Base-by-base conservation (phyloP, 2,329 filamentous ascomycete genomes). In the Penicillium brasilianum region DNA sequence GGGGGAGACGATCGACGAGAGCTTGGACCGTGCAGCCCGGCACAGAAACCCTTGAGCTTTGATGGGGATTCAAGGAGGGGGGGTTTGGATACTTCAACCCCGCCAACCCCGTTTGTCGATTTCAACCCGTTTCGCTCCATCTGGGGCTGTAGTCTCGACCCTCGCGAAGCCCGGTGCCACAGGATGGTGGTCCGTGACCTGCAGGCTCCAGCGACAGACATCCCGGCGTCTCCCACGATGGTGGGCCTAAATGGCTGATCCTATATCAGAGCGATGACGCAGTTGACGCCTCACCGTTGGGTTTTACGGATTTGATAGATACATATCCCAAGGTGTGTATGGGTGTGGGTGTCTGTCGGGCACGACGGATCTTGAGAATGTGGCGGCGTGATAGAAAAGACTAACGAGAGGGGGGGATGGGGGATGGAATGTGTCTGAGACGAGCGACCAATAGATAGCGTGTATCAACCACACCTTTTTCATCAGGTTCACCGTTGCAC, bases 351-450 rank as follows among this genome's bases (percentile, higher is more conserved):
- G n/a, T 16, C 20, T 14, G 13, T 32, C 30, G n/a, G 4, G 46
- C 37, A 37, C 37, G 18, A 43, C 37, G 59, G 60, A 62, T 63
- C 49, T 56, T 53, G 34, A 62, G 67, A 67, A 68, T 69, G 66
- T 66, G 66, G 63, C 61, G 53, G 57, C 56, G 48, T 51, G 49
- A 44, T 60, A 53, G 32, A 39, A 16, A 25, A 37, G 20, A 37
- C 22, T 14, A 52, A 8, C 32, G 11, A 39, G 14, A 20, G 14
- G 28, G 59, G 66, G 60, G 61, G 63, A 8, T 28, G 32, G 20
- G 36, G 63, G 59, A 62, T 63, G 66, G 69, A 70, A 70, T 69
- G 69, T 59, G 57, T 59, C 51, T 55, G 36, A 53, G 50, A 55
- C 20, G 34, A 53, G 57, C 36, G 37, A 28, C 50, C 44, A 59